Evolutionary conservation across 140 eudicot species (phyloP).

Genomic region (Stevia rebaudiana): DNA sequence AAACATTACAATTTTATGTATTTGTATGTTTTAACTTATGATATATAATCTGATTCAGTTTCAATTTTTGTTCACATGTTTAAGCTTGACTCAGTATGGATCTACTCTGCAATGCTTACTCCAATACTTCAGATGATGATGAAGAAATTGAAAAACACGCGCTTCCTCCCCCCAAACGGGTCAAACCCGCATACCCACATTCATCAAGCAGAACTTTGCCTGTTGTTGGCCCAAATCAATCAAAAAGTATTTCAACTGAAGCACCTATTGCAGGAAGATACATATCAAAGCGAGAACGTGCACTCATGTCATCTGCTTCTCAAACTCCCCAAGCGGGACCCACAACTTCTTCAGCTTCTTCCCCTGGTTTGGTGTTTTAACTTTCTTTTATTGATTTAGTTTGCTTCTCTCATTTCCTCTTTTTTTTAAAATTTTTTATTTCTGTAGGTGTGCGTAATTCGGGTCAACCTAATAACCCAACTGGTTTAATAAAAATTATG

Average conservation of each 20-base stretch:
- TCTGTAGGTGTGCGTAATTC: background rate
- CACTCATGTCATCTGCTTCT: slow-evolving; percentile 36
- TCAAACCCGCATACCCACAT: slow-evolving; percentile 17
- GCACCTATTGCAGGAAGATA: slow-evolving; percentile 69
- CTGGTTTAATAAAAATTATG: background rate
- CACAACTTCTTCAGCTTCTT: slow-evolving; percentile 30
- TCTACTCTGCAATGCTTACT: slow-evolving; percentile 61
- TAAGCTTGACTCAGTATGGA: slow-evolving; percentile 40
- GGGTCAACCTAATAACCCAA: background rate
- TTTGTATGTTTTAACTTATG: background rate
- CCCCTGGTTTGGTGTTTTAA: slow-evolving; percentile 38
- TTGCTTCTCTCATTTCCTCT: background rate
- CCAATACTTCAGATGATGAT: slow-evolving; percentile 53
- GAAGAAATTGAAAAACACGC: slow-evolving; percentile 27
- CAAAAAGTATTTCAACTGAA: slow-evolving; percentile 30
- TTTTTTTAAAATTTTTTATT: too few relatives aligned
- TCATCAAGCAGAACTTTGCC: slow-evolving; percentile 15
- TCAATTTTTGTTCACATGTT: slow-evolving; percentile 8
- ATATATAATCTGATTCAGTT: background rate
- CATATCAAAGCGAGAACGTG: slow-evolving; percentile 86
- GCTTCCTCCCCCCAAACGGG: slow-evolving; percentile 43
- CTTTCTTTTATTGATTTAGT: background rate
- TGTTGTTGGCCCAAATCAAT: slow-evolving; percentile 2
- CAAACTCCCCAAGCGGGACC: slow-evolving; percentile 22
- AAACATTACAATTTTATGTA: too few relatives aligned